Evolutionary conservation across 106 monocot species (phyloP).

Genomic region (Phalaenopsis aphrodite): DNA sequence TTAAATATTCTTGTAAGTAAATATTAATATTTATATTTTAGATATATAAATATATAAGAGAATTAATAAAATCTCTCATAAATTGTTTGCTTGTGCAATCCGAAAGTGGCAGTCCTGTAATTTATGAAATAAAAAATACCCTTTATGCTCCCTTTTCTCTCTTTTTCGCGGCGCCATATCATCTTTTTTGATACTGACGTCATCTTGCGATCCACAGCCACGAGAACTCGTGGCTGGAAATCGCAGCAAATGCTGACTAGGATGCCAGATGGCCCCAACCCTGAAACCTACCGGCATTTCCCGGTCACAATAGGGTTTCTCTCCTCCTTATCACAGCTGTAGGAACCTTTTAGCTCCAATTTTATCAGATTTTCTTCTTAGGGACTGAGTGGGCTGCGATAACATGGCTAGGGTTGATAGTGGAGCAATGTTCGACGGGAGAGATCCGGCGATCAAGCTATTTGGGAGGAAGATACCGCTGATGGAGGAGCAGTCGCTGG

Average conservation of each 20-base stretch:
- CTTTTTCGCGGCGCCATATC: background rate
- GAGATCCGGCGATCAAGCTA: conserved; percentile 15
- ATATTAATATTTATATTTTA: too few species aligned
- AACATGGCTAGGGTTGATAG: background rate
- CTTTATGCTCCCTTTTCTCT: background rate
- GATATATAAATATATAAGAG: too few species aligned
- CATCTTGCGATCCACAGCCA: conserved; percentile 2
- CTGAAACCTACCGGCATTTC: background rate
- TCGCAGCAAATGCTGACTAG: background rate
- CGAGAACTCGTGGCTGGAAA: conserved; percentile 3
- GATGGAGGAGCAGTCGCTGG: background rate
- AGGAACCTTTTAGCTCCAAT: background rate
- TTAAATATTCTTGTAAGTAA: too few species aligned
- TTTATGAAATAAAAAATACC: background rate
- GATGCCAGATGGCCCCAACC: conserved; percentile 7
- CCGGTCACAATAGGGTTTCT: background rate
- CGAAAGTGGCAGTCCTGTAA: background rate
- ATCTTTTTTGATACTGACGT: background rate
- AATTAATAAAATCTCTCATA: too few species aligned
- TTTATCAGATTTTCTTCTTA: background rate
- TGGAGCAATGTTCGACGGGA: background rate
- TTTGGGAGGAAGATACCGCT: conserved; percentile 8
- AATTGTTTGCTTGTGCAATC: too few species aligned
- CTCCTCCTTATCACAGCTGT: background rate
- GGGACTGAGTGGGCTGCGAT: background rate